These are phyloP conservation scores for Puccinia sorghi DNA, from an alignment of 1,284 basidiomycete species.

Conservation along the genomic window DNA sequence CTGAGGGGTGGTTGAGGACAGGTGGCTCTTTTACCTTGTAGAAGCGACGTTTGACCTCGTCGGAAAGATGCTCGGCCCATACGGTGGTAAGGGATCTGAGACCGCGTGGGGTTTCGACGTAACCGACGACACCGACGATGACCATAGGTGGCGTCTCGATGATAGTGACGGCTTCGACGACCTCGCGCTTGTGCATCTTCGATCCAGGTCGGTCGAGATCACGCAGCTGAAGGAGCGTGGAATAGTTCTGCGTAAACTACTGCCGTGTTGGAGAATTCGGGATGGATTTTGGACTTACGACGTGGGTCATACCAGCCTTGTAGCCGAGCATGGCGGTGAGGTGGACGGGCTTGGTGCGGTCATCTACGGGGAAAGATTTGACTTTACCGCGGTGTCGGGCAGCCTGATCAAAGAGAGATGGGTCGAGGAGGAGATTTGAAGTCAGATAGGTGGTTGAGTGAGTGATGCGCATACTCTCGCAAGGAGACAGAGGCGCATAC, in stretches of 20 bases:
- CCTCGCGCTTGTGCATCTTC: constrained; percentile 99
- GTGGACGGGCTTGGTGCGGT: constrained; percentile 98
- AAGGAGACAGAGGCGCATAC: constrained; percentile 51
- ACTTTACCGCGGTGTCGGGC: constrained; percentile 96
- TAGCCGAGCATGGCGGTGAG: constrained; percentile 98
- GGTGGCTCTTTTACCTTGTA: constrained; percentile 67
- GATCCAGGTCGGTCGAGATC: constrained; percentile 99
- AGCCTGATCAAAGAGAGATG: constrained; percentile 63
- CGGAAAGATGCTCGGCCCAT: constrained; percentile 69
- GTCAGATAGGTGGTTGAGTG: constrained; percentile 19
- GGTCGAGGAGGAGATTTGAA: background rate
- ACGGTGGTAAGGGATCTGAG: constrained; percentile 77
- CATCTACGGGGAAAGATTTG: constrained; percentile 99
- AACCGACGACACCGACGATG: constrained; percentile 97
- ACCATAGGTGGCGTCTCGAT: constrained; percentile 98
- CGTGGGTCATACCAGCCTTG: constrained; percentile 99
- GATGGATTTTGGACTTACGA: constrained; percentile 61
- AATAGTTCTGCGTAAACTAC: background rate
- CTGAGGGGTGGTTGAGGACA: background rate
- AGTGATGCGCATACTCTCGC: constrained; percentile 49
- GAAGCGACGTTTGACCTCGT: constrained; percentile 96
- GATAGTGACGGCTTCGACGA: constrained; percentile 95
- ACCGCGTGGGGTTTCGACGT: constrained; percentile 99
- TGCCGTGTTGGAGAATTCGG: too few relatives aligned
- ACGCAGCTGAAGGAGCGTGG: constrained; percentile 64